These are phyloP conservation scores for Curvularia hawaiiensis DNA, from an alignment of 2,329 filamentous ascomycete genomes.

Conservation along the genomic window DNA sequence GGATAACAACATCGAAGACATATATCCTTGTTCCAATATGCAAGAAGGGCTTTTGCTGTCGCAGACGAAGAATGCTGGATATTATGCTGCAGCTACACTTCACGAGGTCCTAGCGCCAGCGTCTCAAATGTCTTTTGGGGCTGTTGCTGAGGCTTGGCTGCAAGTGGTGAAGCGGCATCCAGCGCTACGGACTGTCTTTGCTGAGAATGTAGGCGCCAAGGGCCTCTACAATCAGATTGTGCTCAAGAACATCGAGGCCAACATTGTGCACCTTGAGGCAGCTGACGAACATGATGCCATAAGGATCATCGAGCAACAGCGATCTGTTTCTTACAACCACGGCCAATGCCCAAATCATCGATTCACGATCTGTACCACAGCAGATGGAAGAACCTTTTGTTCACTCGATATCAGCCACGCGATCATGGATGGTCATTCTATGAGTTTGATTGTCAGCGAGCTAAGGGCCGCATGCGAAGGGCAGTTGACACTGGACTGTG, in stretches of 20 bases:
- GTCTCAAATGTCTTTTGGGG: conserved; percentile 19
- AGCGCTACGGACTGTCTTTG: conserved; percentile 39
- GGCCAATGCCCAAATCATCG: conserved; percentile 38
- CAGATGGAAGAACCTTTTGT: conserved; percentile 28
- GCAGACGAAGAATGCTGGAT: conserved; percentile 38
- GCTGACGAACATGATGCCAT: conserved; percentile 28
- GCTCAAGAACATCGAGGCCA: conserved; percentile 31
- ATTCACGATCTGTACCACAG: conserved; percentile 38
- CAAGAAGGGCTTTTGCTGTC: conserved; percentile 42
- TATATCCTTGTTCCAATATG: conserved; percentile 42
- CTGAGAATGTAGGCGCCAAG: conserved; percentile 36
- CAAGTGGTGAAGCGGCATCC: conserved; percentile 38
- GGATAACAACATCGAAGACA: conserved; percentile 49
- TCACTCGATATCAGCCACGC: conserved; percentile 44
- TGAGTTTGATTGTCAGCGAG: conserved; percentile 38
- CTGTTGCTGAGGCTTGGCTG: conserved; percentile 35
- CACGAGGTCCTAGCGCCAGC: conserved; percentile 31
- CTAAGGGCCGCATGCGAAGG: conserved; percentile 36
- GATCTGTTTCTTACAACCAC: conserved; percentile 31
- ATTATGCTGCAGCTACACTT: conserved; percentile 40
- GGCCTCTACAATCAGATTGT: conserved; percentile 44
- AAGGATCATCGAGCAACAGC: conserved; percentile 26
- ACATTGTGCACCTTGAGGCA: conserved; percentile 33
- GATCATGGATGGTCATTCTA: conserved; percentile 45
- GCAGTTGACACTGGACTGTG: conserved; percentile 27